phyloP scores from a whole-genome alignment of 352 stramenopile species.

The Blastocystis sp. region DNA sequence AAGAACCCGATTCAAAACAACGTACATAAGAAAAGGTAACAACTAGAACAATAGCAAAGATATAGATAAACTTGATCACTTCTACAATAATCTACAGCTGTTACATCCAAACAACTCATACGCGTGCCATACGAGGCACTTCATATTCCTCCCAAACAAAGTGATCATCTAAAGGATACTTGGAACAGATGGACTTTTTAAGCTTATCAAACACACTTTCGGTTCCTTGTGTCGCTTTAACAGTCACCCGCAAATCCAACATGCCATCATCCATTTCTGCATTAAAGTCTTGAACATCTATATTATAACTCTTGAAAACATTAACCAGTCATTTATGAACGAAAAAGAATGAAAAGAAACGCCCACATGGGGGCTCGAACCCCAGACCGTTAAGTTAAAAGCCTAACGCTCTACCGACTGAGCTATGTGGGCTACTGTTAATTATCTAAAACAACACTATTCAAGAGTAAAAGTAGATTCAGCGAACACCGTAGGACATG shows the following conservation, averaged over 20 bases:
- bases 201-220: neutral
- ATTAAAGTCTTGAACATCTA: slow-evolving; percentile 29
- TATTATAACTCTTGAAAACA: neutral
- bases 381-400: slow-evolving; percentile 63
- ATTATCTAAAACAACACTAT: neutral
- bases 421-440: slow-evolving; percentile 35
- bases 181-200: neutral
- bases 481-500: too few species aligned
- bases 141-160: neutral
- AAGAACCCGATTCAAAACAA: neutral
- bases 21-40: neutral
- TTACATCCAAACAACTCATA: neutral
- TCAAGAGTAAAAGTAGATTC: neutral
- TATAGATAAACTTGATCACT: neutral
- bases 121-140: neutral
- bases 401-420: slow-evolving; percentile 59
- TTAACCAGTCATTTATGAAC: neutral
- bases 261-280: neutral
- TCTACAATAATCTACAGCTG: neutral
- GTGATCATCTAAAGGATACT: slow-evolving; percentile 10
- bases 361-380: slow-evolving; percentile 61
- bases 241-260: neutral
- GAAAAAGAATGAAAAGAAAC: neutral
- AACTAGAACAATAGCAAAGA: neutral
- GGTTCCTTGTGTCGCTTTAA: neutral